A percentile compares a stretch with the other conserved stretches of the same genome.
Conservation (phyloP, 768 basidiomycete genomes). For the Suillus plorans region DNA sequence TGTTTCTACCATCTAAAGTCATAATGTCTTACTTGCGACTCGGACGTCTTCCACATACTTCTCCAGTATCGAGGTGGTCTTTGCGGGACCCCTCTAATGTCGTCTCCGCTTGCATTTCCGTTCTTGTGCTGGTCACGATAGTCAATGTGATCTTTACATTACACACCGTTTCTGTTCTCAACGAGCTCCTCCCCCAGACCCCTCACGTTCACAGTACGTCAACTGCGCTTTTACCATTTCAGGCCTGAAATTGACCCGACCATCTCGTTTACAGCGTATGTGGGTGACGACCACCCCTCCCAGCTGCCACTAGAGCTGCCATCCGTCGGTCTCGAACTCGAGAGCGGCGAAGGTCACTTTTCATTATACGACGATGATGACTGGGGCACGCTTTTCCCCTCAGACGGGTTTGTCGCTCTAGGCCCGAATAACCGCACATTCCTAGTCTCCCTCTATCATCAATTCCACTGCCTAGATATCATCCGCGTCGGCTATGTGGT, state of each 20-base stretch:
- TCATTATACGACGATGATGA: slow-evolving; percentile 34
- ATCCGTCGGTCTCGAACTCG: slow-evolving; percentile 26
- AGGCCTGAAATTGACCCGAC: neutral
- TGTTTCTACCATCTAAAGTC: neutral
- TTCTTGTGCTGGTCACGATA: slow-evolving; percentile 21
- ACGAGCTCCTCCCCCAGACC: slow-evolving; percentile 11
- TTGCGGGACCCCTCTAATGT: slow-evolving; percentile 1
- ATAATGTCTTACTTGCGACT: neutral
- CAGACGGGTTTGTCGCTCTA: slow-evolving; percentile 34
- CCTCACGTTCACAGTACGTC: slow-evolving; percentile 25
- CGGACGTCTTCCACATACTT: neutral
- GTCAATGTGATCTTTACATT: slow-evolving; percentile 22
- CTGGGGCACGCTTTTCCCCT: slow-evolving; percentile 35
- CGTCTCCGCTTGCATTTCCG: slow-evolving; percentile 16
- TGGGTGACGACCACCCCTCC: slow-evolving; percentile 31
- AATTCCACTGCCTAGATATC: slow-evolving; percentile 46
- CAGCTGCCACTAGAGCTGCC: slow-evolving; percentile 32
- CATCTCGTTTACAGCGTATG: slow-evolving; percentile 20
- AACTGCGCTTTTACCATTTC: neutral
- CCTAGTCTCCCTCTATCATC: slow-evolving; percentile 43
- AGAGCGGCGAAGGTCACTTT: slow-evolving; percentile 25
- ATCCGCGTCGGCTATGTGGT: slow-evolving; percentile 32
- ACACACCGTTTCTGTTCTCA: slow-evolving; percentile 17
- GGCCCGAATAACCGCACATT: slow-evolving; percentile 35
- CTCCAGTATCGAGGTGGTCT: neutral